Percentiles rank a stretch among this genome's conserved stretches.
Evolutionary conservation across 371 early-diverging fungal genomes (phyloP).

Genomic region (Actinomucor elegans): DNA sequence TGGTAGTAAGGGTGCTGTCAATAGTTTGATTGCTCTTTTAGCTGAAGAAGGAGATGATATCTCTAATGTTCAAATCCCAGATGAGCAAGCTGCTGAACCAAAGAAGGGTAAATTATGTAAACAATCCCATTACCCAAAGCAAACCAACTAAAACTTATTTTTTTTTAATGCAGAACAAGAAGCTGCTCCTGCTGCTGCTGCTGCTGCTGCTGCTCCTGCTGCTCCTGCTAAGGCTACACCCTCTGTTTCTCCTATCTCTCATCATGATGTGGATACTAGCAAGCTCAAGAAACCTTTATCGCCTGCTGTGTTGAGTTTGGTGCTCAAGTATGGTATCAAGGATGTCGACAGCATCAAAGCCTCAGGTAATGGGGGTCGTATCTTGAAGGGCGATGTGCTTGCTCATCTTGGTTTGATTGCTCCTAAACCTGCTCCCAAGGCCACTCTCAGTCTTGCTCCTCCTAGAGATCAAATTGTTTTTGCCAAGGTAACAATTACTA

Average conservation of each 20-base stretch:
- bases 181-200: background rate
- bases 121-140: too few species aligned
- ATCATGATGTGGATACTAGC: constrained; percentile 45
- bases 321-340: constrained; percentile 60
- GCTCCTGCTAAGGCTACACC: constrained; percentile 11
- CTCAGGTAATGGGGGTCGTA: constrained; percentile 88
- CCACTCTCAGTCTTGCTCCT: constrained; percentile 38
- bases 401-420: constrained; percentile 66
- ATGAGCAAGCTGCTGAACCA: background rate
- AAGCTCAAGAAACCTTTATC: constrained; percentile 58
- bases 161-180: constrained; percentile 1
- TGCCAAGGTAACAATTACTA: constrained; percentile 30
- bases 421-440: constrained; percentile 53
- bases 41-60: constrained; percentile 92
- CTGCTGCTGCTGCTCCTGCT: constrained; percentile 4
- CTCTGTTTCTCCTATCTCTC: constrained; percentile 34
- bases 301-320: constrained; percentile 69
- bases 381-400: constrained; percentile 90
- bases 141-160: too few species aligned
- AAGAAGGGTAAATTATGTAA: constrained; percentile 1
- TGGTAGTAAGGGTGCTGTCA: constrained; percentile 65
- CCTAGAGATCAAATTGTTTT: constrained; percentile 50
- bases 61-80: constrained; percentile 68
- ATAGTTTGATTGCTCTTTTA: constrained; percentile 78
- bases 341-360: constrained; percentile 59